A percentile compares a stretch with the other conserved stretches of the same genome.
Conservation (phyloP, 1,139 yeast genomes). For the Arxiozyma slooffiae region DNA sequence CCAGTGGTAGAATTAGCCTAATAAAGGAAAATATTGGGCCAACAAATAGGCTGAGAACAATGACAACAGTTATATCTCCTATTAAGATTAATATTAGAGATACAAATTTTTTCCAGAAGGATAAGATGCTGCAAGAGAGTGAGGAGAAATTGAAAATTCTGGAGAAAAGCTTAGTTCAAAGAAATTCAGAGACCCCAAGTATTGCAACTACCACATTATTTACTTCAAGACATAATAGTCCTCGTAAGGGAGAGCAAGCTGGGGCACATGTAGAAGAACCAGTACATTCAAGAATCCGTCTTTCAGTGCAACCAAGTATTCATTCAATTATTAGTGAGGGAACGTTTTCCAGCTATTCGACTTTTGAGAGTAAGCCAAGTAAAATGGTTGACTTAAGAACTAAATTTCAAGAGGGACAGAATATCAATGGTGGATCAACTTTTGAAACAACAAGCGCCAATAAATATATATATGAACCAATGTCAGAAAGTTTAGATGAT, state of each 20-base stretch:
- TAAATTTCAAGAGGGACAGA: constrained; percentile 7
- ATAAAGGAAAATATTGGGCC: constrained; percentile 10
- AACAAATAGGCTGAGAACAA: constrained; percentile 1
- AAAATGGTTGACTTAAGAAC: constrained; percentile 9
- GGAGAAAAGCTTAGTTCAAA: constrained; percentile 12
- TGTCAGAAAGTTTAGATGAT: constrained; percentile 18
- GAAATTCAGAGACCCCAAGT: constrained; percentile 14
- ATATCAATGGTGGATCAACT: constrained; percentile 1
- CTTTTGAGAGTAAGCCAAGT: constrained; percentile 3
- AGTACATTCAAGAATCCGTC: constrained; percentile 6
- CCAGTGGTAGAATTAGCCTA: constrained; percentile 31
- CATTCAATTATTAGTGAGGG: constrained; percentile 16
- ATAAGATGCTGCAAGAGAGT: constrained; percentile 18
- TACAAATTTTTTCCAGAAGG: constrained; percentile 18
- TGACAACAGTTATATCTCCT: neutral
- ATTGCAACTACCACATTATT: constrained; percentile 16
- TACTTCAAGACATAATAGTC: constrained; percentile 14
- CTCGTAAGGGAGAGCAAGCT: constrained; percentile 6
- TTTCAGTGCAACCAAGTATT: constrained; percentile 19
- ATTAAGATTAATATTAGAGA: constrained; percentile 8
- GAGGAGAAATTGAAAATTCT: constrained; percentile 18
- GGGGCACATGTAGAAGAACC: neutral
- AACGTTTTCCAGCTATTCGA: constrained; percentile 7
- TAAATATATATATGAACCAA: constrained; percentile 26
- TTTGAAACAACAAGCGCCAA: constrained; percentile 11